A percentile compares a stretch with the other conserved stretches of the same genome.
phyloP scores from a whole-genome alignment of 352 stramenopile species.

The Globisporangium barbulae region DNA sequence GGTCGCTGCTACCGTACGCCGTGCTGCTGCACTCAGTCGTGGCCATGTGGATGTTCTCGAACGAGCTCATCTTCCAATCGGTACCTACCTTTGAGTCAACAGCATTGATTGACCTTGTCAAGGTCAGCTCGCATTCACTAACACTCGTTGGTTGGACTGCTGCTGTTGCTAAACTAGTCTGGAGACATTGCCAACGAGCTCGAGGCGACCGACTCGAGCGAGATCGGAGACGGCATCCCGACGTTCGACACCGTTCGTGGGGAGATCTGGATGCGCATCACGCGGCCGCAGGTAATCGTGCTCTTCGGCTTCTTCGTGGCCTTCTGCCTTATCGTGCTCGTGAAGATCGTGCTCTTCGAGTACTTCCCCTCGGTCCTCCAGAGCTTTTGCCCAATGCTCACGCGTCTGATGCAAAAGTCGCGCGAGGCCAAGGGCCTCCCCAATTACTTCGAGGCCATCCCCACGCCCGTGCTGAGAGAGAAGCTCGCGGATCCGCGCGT shows the following conservation, averaged over 20 bases:
- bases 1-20: conserved; percentile 66
- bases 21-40: conserved; percentile 71
- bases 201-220: background rate
- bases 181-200: conserved; percentile 20
- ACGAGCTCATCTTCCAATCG: conserved; percentile 79
- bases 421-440: conserved; percentile 61
- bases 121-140: background rate
- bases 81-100: conserved; percentile 15
- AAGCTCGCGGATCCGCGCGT: conserved; percentile 35
- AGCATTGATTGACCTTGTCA: background rate
- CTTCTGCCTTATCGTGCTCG: conserved; percentile 44
- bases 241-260: conserved; percentile 39
- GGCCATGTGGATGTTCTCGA: conserved; percentile 87
- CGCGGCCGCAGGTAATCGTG: conserved; percentile 64
- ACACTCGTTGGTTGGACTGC: background rate
- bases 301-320: conserved; percentile 70
- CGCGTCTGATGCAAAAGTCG: conserved; percentile 48
- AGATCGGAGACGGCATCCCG: conserved; percentile 53
- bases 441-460: conserved; percentile 84
- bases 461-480: conserved; percentile 51
- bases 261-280: conserved; percentile 58
- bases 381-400: conserved; percentile 52
- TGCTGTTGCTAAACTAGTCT: conserved; percentile 3
- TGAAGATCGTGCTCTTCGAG: conserved; percentile 61
- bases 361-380: conserved; percentile 61